A percentile compares a stretch with the other conserved stretches of the same genome.
Evolutionary conservation across 2,329 filamentous ascomycete genomes (phyloP).

Genomic region (Lachnum nothofagi): DNA sequence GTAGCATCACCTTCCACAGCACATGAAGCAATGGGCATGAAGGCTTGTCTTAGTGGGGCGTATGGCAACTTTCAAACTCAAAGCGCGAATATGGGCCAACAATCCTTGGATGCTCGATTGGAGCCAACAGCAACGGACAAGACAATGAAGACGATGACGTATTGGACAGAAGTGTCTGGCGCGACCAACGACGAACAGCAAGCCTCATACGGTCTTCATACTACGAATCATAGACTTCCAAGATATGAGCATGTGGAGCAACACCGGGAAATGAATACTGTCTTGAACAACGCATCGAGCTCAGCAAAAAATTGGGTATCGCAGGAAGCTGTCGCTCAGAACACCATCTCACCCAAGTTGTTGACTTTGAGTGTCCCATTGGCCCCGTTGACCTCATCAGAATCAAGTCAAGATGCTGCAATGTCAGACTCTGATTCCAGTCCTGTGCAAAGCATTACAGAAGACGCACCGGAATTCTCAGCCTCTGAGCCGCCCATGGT

Average conservation of each 20-base stretch:
- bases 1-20: slow-evolving; percentile 1
- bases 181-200: slow-evolving; percentile 4
- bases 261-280: slow-evolving; percentile 4
- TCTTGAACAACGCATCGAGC: slow-evolving; percentile 10
- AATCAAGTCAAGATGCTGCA: slow-evolving; percentile 17
- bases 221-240: slow-evolving; percentile 12
- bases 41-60: slow-evolving; percentile 10
- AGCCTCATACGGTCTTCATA: slow-evolving; percentile 4
- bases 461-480: slow-evolving; percentile 12
- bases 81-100: slow-evolving; percentile 8
- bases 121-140: not conserved
- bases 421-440: slow-evolving; percentile 15
- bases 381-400: slow-evolving; percentile 15
- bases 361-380: slow-evolving; percentile 19
- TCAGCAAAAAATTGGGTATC: slow-evolving; percentile 12
- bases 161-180: slow-evolving; percentile 13
- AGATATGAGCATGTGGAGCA: slow-evolving; percentile 2
- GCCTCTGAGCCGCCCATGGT: slow-evolving; percentile 5
- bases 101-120: not conserved
- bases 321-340: slow-evolving; percentile 5
- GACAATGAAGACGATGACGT: slow-evolving; percentile 2
- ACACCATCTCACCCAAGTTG: slow-evolving; percentile 26
- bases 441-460: slow-evolving; percentile 5
- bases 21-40: slow-evolving; percentile 4
- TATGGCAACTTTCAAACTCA: slow-evolving; percentile 17